Evolutionary conservation across 2,329 filamentous ascomycete genomes (phyloP), one percentile per base, ranked within the genome.

Genomic region (Ophiobolus disseminans): DNA sequence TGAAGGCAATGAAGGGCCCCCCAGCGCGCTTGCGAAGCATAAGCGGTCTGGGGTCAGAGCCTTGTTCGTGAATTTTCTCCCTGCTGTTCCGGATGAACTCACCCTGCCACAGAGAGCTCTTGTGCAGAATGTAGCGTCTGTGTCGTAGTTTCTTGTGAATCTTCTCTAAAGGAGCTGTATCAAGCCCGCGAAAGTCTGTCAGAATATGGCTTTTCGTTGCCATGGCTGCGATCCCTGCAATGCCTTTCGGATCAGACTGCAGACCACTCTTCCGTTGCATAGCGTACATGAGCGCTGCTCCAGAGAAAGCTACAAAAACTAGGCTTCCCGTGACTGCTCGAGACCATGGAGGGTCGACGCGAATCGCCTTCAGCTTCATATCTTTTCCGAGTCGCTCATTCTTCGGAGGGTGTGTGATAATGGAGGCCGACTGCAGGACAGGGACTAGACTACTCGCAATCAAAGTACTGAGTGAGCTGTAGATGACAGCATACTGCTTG

Each of bases 141-240:
- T 83, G 73, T 52, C 85, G 85, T n/a, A 91, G 77, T 58, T 80
- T 82, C 40, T 83, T 77, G 66, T 90, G 87, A 32, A 91, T 90
- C 42, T 86, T 82, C 39, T 83, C 76, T 44, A 86, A 83, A 4
- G 80, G 83, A 6, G 84, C 86, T 1, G 84, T 82, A 64, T 91
- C 88, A 73, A 89, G 82, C 47, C 86, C 86, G 54, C 84, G 85
- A 64, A 91, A 90, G 64, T 91, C 88, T 72, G 85, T 85, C 55
- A 90, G 74, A 65, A 90, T 88, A 57, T 90, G 87, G 55, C 82
- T 85, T 52, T 84, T 83, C 2, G 88, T 87, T 8, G 88, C 87
- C 87, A 91, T 90, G 46, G 87, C 84, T 5, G 88, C 88, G 28
- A 90, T 78, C 1, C 88, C 88, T 1, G 87, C 86, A 41, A 91